phyloP scores from a whole-genome alignment of 345 rosid genomes.

The Melaleuca quinquenervia region DNA sequence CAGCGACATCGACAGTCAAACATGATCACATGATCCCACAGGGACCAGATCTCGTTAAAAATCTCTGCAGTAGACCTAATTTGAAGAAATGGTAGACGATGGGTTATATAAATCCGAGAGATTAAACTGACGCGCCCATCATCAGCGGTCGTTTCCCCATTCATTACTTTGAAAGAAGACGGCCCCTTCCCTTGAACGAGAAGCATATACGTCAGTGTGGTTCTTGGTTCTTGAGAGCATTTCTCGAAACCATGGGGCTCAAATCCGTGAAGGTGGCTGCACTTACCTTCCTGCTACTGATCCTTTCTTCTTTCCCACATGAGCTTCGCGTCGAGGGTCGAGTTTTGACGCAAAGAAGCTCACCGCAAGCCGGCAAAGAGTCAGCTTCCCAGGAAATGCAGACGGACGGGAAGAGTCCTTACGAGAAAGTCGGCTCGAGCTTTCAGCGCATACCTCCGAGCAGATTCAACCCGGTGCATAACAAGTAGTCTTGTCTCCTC shows the following conservation, averaged over 20 bases:
- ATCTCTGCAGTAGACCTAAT: neutral
- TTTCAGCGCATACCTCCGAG: conserved; percentile 61
- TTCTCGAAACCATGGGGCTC: conserved; percentile 26
- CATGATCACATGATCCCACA: conserved; percentile 44
- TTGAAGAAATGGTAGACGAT: neutral
- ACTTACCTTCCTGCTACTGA: conserved; percentile 24
- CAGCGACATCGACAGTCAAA: conserved; percentile 24
- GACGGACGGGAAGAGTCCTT: conserved; percentile 18
- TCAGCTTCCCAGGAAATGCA: conserved; percentile 25
- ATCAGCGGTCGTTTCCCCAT: neutral
- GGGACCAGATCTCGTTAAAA: conserved; percentile 22
- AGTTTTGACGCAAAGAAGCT: neutral
- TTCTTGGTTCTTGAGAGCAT: neutral
- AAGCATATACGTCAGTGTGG: neutral
- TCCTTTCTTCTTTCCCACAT: conserved; percentile 25
- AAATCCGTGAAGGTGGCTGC: conserved; percentile 16
- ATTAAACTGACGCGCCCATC: neutral
- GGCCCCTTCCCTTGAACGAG: neutral
- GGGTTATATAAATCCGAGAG: neutral
- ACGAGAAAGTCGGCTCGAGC: conserved; percentile 37
- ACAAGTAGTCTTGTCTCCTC: conserved; percentile 32
- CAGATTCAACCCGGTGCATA: conserved; percentile 61
- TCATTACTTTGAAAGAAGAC: neutral
- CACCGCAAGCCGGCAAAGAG: conserved; percentile 8
- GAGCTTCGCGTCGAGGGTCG: conserved; percentile 29